A percentile compares a stretch with the other conserved stretches of the same genome.
Conservation (phyloP, 306 rosid species). For the Cucumis cinereus region DNA sequence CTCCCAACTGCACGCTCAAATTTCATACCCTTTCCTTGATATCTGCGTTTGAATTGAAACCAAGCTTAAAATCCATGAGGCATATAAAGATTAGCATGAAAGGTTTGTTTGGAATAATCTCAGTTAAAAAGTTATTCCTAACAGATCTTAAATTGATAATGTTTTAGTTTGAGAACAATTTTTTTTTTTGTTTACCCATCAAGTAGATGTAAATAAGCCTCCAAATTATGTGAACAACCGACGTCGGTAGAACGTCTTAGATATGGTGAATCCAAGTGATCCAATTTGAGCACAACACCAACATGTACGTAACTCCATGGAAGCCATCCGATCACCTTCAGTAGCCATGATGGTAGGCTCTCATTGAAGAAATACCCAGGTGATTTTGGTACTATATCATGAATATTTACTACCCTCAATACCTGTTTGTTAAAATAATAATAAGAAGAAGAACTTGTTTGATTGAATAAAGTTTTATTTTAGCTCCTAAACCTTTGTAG, state of each 20-base stretch:
- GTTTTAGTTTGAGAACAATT: too few species aligned
- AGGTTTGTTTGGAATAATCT: too few species aligned
- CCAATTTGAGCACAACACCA: slow-evolving; percentile 50
- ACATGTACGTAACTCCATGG: slow-evolving; percentile 77
- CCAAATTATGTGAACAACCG: slow-evolving; percentile 45
- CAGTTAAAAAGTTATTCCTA: too few species aligned
- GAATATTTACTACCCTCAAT: slow-evolving; percentile 52
- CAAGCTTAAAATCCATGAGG: not conserved
- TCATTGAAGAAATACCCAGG: slow-evolving; percentile 66
- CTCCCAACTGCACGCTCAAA: slow-evolving; percentile 55
- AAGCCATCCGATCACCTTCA: slow-evolving; percentile 43
- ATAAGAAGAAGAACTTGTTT: too few species aligned
- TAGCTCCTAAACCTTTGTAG: too few species aligned
- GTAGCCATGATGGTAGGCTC: slow-evolving; percentile 21
- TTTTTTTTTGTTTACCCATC: slow-evolving; percentile 40
- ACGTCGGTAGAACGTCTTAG: slow-evolving; percentile 38
- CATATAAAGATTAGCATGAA: too few species aligned
- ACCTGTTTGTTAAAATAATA: not conserved
- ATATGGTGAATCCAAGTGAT: slow-evolving; percentile 55
- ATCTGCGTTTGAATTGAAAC: slow-evolving; percentile 41
- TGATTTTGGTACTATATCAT: slow-evolving; percentile 50
- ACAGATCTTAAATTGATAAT: too few species aligned
- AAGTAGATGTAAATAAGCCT: slow-evolving; percentile 65
- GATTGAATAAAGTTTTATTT: too few species aligned
- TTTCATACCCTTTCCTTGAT: slow-evolving; percentile 64